Conservation (phyloP, 1,284 basidiomycete species). For the Puccinia polysora region DNA sequence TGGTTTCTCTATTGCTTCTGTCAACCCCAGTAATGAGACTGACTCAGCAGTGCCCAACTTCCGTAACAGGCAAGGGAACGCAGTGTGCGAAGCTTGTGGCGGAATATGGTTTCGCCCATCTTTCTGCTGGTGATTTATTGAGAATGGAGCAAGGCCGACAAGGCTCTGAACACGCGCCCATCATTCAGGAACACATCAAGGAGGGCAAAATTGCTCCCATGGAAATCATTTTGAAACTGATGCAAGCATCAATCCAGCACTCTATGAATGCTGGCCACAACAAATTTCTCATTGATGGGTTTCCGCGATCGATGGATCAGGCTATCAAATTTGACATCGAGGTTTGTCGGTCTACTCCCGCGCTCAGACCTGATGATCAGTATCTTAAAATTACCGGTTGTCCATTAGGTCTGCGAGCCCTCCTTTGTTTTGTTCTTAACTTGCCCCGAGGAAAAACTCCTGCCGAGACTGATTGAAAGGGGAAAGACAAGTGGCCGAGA, state of each 20-base stretch:
- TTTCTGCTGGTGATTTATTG: constrained; percentile 94
- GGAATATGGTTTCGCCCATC: constrained; percentile 85
- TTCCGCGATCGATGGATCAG: constrained; percentile 98
- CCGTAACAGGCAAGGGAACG: constrained; percentile 85
- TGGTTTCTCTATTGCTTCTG: too few species aligned
- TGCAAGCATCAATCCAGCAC: constrained; percentile 83
- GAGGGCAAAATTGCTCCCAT: constrained; percentile 94
- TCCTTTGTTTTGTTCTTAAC: constrained; percentile 78
- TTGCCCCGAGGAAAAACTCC: constrained; percentile 83
- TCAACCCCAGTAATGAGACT: too few species aligned
- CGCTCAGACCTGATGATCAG: neutral
- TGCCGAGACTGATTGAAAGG: constrained; percentile 76
- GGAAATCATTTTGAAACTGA: constrained; percentile 91
- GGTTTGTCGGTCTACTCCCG: constrained; percentile 57
- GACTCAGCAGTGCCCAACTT: too few species aligned
- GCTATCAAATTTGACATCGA: constrained; percentile 84
- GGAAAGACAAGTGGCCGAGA: constrained; percentile 90
- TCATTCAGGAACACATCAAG: constrained; percentile 83
- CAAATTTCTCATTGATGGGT: constrained; percentile 96
- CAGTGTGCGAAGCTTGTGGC: constrained; percentile 82
- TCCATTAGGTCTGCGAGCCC: constrained; percentile 67
- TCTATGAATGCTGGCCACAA: constrained; percentile 59
- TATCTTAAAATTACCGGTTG: neutral
- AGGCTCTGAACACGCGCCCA: constrained; percentile 74
- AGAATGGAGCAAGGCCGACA: constrained; percentile 85